Base-by-base conservation (phyloP, 257 asterid genomes). In the Mitragyna speciosa region DNA sequence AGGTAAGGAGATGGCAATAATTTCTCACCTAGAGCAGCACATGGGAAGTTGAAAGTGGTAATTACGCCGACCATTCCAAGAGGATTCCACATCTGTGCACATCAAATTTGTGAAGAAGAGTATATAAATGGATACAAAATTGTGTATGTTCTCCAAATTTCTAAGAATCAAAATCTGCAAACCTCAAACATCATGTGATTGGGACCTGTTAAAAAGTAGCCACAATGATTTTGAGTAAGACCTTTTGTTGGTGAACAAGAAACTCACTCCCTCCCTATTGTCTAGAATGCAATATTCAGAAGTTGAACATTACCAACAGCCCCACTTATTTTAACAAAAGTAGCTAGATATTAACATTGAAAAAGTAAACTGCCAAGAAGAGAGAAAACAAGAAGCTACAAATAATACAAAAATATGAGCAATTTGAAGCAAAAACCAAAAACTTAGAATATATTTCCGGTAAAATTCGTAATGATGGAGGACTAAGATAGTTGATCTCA, bases 171-270 rank as follows among this genome's bases (percentile, higher is more conserved):
- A 81, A 83, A 77, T 65, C 82, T 67, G 81, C 89, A 39, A 82
- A 96, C 99, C 99, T 96, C 99, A 92, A 96, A 73, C 99, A 96
- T 96, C 94, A 91, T 84, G 81, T 96, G 99, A 85, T 94, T 96
- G 28, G 98, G 94, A 79, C 99, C 99, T 96, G 94, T 89, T 72
- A 85, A 45, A 82, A 72, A 73, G 75, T n/a, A 83, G 77, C 26
- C 45, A 74, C 5, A 52, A 65, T 76, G 30, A 49, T 76, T 72
- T 75, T 73, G 80, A 68, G 47, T 68, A 52, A 78, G 76, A 80
- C 31, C 41, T 75, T 70, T 54, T 78, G 76, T 31, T 19, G 59
- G 67, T 41, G 28, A n/a, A 33, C 43, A 12, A 76, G 19, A 17
- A 77, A 8, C 28, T 33, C 45, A 68, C 12, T 36, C 12, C 28